phyloP scores from a whole-genome alignment of 495 filamentous ascomycete genomes.

The Aspergillus asperescens region DNA sequence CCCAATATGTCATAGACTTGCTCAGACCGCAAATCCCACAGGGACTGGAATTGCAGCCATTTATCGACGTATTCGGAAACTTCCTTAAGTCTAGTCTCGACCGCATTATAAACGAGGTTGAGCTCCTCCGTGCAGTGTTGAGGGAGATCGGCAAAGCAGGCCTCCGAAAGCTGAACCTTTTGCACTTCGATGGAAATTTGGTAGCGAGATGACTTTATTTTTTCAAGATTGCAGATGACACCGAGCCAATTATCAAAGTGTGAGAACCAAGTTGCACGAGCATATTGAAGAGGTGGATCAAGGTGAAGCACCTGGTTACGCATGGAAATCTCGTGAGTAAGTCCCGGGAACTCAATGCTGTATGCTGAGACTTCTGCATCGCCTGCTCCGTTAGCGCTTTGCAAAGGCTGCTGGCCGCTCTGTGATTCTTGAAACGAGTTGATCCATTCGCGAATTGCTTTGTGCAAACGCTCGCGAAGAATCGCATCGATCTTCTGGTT shows the following conservation, averaged over 20 bases:
- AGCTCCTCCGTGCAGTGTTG: slow-evolving; percentile 71
- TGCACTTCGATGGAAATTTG: slow-evolving; percentile 72
- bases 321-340: slow-evolving; percentile 90
- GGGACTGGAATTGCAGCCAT: slow-evolving; percentile 96
- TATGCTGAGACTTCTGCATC: slow-evolving; percentile 48
- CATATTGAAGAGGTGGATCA: slow-evolving; percentile 86
- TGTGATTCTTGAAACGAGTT: slow-evolving; percentile 65
- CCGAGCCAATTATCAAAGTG: slow-evolving; percentile 92
- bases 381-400: slow-evolving; percentile 25
- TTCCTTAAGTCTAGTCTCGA: slow-evolving; percentile 71
- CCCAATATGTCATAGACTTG: slow-evolving; percentile 87
- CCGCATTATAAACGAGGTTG: slow-evolving; percentile 66
- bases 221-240: slow-evolving; percentile 83
- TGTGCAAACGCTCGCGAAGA: slow-evolving; percentile 68
- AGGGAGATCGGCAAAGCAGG: slow-evolving; percentile 82
- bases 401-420: slow-evolving; percentile 29
- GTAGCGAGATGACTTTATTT: slow-evolving; percentile 91
- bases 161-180: slow-evolving; percentile 54
- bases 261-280: slow-evolving; percentile 86
- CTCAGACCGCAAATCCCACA: slow-evolving; percentile 96
- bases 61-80: slow-evolving; percentile 85
- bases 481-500: slow-evolving; percentile 77
- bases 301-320: slow-evolving; percentile 94
- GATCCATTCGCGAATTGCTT: slow-evolving; percentile 80
- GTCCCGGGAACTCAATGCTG: slow-evolving; percentile 46